Evolutionary conservation across 768 basidiomycete genomes (phyloP), one percentile per base, ranked within the genome.

Genomic region (Omphalotus guepiniiformis): DNA sequence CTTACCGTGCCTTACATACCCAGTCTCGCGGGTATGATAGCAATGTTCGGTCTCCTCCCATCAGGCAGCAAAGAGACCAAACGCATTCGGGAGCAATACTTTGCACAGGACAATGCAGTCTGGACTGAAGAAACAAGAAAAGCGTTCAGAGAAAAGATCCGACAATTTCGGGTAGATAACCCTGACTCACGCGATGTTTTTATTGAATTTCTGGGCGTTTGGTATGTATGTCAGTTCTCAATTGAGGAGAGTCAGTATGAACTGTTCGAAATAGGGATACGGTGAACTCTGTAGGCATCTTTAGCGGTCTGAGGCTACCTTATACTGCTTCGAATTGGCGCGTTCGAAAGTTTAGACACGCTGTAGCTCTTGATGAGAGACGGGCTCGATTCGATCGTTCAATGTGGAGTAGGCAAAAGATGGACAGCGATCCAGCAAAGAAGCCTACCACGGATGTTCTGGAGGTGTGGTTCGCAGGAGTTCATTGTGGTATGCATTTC

Each of bases 381-480:
- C 46, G 61, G 9, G 53, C 51, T 23, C 55, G 53, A 30, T 62
- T 62, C 51, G 47, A 42, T 28, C 48, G 53, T 1, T 54, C 48
- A 36, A 40, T 52, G 35, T 61, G 50, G 42, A 27, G 50, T 22
- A n/a, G n/a, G n/a, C n/a, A n/a, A n/a, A n/a, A n/a, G n/a, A n/a
- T n/a, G n/a, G n/a, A n/a, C n/a, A n/a, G n/a, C n/a, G n/a, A n/a
- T n/a, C 25, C n/a, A n/a, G n/a, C n/a, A 4, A 27, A n/a, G 34
- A 32, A 32, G 30, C n/a, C n/a, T n/a, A 32, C 9, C 9, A 64
- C 62, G 2, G 54, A 61, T 36, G 54, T 61, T 9, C 44, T 48
- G 34, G 62, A 67, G 48, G 65, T 68, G 4, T 68, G 61, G 62
- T 68, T 68, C 47, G 50, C 64, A 3, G 66, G 66, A 3, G 49